Percentiles rank a stretch among this genome's conserved stretches.
These are phyloP conservation scores for Cystobasidiaceae sp. DNA, from an alignment of 1,284 basidiomycete genomes.

Conservation along the genomic window DNA sequence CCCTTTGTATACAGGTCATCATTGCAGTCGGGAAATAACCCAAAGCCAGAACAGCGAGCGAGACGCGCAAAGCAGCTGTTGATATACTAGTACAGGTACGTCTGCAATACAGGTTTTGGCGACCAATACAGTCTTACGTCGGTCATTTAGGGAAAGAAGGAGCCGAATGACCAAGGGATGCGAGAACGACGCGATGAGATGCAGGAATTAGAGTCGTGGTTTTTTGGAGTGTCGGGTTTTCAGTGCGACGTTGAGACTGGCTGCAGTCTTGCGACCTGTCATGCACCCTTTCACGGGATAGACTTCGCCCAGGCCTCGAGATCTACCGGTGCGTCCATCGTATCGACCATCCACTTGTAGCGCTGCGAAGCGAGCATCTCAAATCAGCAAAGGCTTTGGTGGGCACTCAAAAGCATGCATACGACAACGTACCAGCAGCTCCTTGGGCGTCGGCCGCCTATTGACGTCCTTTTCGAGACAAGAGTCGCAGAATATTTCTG, in stretches of 20 bases:
- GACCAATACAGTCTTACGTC: too few species aligned
- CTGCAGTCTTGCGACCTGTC: background rate
- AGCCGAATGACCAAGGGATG: too few species aligned
- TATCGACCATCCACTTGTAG: slow-evolving; percentile 40
- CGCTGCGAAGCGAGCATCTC: slow-evolving; percentile 32
- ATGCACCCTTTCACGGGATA: slow-evolving; percentile 33
- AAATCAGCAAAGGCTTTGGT: background rate
- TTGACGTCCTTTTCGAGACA: slow-evolving; percentile 72
- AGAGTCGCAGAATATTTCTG: slow-evolving; percentile 52
- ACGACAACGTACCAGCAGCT: slow-evolving; percentile 56
- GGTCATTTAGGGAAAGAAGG: too few species aligned
- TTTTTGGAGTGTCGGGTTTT: too few species aligned
- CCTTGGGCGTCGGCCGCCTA: slow-evolving; percentile 69
- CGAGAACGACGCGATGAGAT: too few species aligned
- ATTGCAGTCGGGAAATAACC: too few species aligned
- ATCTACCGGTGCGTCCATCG: slow-evolving; percentile 38
- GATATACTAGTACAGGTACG: too few species aligned
- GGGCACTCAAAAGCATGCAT: background rate
- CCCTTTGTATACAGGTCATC: too few species aligned
- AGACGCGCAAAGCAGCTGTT: too few species aligned
- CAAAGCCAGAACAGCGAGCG: too few species aligned
- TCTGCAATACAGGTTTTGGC: too few species aligned
- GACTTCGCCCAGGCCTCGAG: slow-evolving; percentile 42
- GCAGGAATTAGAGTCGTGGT: too few species aligned
- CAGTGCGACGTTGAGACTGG: background rate